Evolutionary conservation across 208 protist genomes (phyloP).

Genomic region (Herpetomonas tarakana): DNA sequence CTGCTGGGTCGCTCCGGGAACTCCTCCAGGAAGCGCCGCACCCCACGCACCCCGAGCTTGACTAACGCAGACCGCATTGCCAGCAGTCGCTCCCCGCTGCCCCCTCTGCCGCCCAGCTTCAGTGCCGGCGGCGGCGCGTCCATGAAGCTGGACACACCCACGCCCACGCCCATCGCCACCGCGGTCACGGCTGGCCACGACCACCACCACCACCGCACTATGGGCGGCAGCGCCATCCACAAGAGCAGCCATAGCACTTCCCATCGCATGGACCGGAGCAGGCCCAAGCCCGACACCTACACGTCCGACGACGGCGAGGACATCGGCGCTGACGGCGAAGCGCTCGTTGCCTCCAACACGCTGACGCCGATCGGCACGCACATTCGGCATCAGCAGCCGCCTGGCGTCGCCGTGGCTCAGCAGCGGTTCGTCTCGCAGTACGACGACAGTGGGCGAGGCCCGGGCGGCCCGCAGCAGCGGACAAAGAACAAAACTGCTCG

Average conservation of each 20-base stretch:
- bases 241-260: slow-evolving; percentile 18
- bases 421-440: slow-evolving; percentile 16
- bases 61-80: slow-evolving; percentile 58
- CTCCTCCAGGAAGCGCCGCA: slow-evolving; percentile 35
- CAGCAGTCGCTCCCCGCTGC: slow-evolving; percentile 10
- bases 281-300: too few relatives aligned
- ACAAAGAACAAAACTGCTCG: background rate
- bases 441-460: too few relatives aligned
- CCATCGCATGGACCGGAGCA: too few relatives aligned
- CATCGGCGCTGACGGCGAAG: background rate
- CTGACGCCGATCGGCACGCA: background rate
- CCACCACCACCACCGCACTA: too few relatives aligned
- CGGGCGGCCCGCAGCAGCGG: too few relatives aligned
- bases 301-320: too few relatives aligned
- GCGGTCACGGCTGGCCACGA: slow-evolving; percentile 21
- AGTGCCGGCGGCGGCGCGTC: slow-evolving; percentile 12
- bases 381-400: slow-evolving; percentile 7
- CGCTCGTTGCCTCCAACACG: background rate
- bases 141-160: slow-evolving; percentile 27
- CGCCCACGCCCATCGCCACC: slow-evolving; percentile 13
- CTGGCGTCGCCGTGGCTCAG: background rate
- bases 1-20: slow-evolving; percentile 14
- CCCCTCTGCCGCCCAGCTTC: slow-evolving; percentile 7
- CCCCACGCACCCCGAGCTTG: slow-evolving; percentile 67
- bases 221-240: too few relatives aligned